A percentile compares a stretch with the other conserved stretches of the same genome.
phyloP scores from a whole-genome alignment of 495 filamentous ascomycete species.

The Podospora didyma region DNA sequence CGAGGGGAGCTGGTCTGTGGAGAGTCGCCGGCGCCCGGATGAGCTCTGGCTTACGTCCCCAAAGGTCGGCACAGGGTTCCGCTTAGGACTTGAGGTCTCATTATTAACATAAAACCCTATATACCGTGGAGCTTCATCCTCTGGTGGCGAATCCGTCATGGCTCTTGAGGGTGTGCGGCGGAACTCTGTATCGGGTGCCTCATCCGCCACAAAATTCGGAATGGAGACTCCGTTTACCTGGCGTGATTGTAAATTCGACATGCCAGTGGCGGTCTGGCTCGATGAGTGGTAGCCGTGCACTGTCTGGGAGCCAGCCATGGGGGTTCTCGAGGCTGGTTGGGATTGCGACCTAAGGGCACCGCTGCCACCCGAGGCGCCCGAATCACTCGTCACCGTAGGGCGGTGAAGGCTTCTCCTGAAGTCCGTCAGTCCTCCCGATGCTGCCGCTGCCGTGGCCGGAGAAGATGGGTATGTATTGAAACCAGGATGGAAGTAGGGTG shows the following conservation, averaged over 20 bases:
- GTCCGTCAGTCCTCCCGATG: slow-evolving; percentile 35
- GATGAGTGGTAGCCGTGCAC: slow-evolving; percentile 17
- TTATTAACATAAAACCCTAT: slow-evolving; percentile 40
- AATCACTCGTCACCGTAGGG: slow-evolving; percentile 32
- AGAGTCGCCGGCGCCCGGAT: slow-evolving; percentile 39
- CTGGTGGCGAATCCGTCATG: slow-evolving; percentile 34
- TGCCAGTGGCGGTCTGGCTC: slow-evolving; percentile 27
- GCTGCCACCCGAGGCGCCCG: slow-evolving; percentile 33
- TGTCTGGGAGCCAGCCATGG: slow-evolving; percentile 18
- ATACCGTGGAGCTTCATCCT: slow-evolving; percentile 35
- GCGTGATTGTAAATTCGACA: slow-evolving; percentile 28
- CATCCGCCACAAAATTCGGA: slow-evolving; percentile 48
- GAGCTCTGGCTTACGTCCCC: slow-evolving; percentile 36
- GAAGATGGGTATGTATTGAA: slow-evolving; percentile 45
- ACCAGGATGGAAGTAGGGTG: slow-evolving; percentile 27
- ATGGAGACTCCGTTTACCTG: slow-evolving; percentile 40
- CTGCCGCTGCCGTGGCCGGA: slow-evolving; percentile 36
- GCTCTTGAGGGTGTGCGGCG: slow-evolving; percentile 30
- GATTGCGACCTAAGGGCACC: slow-evolving; percentile 53
- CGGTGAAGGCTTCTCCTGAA: slow-evolving; percentile 49
- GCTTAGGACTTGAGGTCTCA: slow-evolving; percentile 27
- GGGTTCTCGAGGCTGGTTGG: slow-evolving; percentile 49
- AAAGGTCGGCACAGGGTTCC: slow-evolving; percentile 36
- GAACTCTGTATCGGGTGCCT: slow-evolving; percentile 32
- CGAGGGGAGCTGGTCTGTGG: slow-evolving; percentile 48